Conservation (phyloP, 352 stramenopile genomes). For the Phytophthora rubi region DNA sequence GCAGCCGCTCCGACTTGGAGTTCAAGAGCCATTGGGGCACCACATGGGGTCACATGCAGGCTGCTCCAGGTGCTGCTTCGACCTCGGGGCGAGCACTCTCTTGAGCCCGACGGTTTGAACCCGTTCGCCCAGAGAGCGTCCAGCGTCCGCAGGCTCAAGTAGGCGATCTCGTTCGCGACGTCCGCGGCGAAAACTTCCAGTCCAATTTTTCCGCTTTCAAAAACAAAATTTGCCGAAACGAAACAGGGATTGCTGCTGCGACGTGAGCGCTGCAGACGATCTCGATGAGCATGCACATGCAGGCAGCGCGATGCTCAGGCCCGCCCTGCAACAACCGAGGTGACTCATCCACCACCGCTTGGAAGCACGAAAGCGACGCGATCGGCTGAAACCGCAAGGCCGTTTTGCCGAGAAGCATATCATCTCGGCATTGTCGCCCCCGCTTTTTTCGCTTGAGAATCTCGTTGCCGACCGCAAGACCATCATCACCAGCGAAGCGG, state of each 20-base stretch:
- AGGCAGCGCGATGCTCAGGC: neutral
- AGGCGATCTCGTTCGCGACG: conserved; percentile 25
- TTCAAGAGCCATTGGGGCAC: neutral
- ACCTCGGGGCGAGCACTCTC: conserved; percentile 2
- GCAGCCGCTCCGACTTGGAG: neutral
- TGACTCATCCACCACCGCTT: neutral
- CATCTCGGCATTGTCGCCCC: neutral
- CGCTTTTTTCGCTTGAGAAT: neutral
- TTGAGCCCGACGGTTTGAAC: conserved; percentile 13
- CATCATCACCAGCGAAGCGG: neutral
- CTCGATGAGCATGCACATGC: neutral
- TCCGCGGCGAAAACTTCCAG: conserved; percentile 1
- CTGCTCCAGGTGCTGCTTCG: conserved; percentile 5
- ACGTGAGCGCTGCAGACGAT: neutral
- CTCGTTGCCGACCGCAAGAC: neutral
- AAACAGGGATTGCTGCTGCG: conserved; percentile 2
- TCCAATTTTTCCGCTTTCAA: conserved; percentile 9
- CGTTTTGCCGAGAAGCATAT: conserved; percentile 7
- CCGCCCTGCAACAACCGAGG: neutral
- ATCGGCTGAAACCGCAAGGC: neutral
- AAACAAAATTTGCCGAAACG: conserved; percentile 7
- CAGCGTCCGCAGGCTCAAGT: conserved; percentile 9
- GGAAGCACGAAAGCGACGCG: neutral
- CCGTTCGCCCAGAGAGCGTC: conserved; percentile 25
- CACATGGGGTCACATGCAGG: neutral